These are phyloP conservation scores for Leccinum arenicola DNA, from an alignment of 768 basidiomycete species.

Conservation along the genomic window DNA sequence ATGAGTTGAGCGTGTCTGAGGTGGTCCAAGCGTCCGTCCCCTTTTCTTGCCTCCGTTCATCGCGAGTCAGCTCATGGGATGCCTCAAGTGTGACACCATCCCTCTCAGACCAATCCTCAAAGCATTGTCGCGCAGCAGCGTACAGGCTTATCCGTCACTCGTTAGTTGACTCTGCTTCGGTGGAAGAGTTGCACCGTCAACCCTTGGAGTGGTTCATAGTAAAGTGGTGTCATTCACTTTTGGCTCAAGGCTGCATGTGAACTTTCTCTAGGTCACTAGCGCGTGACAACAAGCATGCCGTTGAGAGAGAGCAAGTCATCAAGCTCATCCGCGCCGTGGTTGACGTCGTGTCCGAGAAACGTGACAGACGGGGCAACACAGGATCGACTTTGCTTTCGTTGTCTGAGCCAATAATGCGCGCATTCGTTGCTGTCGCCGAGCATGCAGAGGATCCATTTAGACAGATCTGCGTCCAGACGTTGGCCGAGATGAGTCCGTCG, in stretches of 20 bases:
- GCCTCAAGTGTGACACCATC: constrained; percentile 68
- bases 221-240: constrained; percentile 49
- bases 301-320: constrained; percentile 91
- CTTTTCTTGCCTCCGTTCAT: constrained; percentile 1
- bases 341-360: constrained; percentile 65
- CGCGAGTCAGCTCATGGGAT: constrained; percentile 8
- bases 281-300: constrained; percentile 76
- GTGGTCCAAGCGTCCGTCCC: constrained; percentile 69
- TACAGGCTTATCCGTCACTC: constrained; percentile 83
- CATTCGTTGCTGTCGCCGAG: constrained; percentile 91
- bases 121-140: constrained; percentile 73
- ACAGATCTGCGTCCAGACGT: constrained; percentile 76
- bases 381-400: constrained; percentile 53
- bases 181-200: constrained; percentile 57
- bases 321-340: constrained; percentile 84
- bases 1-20: constrained; percentile 67
- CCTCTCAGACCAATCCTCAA: constrained; percentile 71
- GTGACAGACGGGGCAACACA: constrained; percentile 37
- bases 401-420: constrained; percentile 77
- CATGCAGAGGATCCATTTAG: constrained; percentile 88
- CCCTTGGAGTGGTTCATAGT: constrained; percentile 89
- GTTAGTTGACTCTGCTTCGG: constrained; percentile 69
- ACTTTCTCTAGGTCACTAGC: constrained; percentile 62
- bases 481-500: constrained; percentile 82
- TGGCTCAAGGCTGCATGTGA: background rate